Conservation (phyloP, 2,329 filamentous ascomycete species). For the Claviceps capensis region DNA sequence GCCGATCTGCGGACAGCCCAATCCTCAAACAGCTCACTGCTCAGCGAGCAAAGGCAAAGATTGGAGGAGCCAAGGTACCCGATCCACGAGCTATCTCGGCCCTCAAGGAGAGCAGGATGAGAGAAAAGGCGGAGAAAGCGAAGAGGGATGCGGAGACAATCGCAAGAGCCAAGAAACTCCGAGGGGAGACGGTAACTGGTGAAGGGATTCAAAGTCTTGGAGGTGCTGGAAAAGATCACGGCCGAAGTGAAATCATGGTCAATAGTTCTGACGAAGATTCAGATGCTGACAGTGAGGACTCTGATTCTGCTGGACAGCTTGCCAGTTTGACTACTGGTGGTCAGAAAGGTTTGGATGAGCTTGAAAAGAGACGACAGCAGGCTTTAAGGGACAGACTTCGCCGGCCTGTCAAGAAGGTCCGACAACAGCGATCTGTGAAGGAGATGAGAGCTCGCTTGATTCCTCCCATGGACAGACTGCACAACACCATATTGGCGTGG, state of each 20-base stretch:
- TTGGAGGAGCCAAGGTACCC: conserved; percentile 17
- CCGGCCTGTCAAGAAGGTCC: conserved; percentile 71
- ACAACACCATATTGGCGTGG: conserved; percentile 81
- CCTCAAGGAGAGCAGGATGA: conserved; percentile 58
- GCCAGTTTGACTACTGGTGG: conserved; percentile 34
- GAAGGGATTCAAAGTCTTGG: conserved; percentile 63
- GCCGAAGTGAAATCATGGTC: conserved; percentile 83
- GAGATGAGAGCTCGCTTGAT: conserved; percentile 89
- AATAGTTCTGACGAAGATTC: conserved; percentile 66
- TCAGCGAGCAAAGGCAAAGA: conserved; percentile 17
- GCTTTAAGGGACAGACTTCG: conserved; percentile 42
- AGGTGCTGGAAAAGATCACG: conserved; percentile 65
- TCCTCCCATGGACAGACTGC: conserved; percentile 73
- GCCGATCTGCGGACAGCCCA: conserved; percentile 32
- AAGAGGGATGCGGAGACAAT: conserved; percentile 59
- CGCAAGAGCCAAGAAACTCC: conserved; percentile 45
- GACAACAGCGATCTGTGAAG: conserved; percentile 68
- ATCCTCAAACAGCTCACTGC: conserved; percentile 33
- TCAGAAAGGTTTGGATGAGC: conserved; percentile 35
- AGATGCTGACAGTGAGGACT: conserved; percentile 47
- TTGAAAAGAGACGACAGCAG: conserved; percentile 29
- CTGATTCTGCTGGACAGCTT: conserved; percentile 36
- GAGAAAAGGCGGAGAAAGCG: conserved; percentile 60
- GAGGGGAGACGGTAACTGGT: conserved; percentile 32
- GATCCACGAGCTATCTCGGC: conserved; percentile 25